These are phyloP conservation scores for Cystobasidiaceae sp. DNA, from an alignment of 1,284 basidiomycete genomes.

Conservation along the genomic window DNA sequence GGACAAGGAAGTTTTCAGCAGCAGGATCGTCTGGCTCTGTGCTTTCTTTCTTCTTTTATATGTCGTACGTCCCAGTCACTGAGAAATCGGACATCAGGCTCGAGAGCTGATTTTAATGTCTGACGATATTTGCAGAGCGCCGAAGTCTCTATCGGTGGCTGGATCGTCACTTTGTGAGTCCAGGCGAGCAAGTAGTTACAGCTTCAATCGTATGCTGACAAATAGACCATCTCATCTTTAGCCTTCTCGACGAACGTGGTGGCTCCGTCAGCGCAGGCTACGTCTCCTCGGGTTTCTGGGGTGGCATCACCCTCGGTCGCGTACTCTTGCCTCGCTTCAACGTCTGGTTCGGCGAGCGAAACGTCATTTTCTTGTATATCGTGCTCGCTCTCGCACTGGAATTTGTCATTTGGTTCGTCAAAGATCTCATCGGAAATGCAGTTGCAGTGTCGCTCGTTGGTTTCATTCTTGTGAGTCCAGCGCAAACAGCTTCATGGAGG, in stretches of 20 bases:
- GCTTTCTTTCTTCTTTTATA: not conserved
- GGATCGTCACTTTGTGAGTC: not conserved
- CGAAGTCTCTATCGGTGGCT: not conserved
- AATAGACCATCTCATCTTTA: not conserved
- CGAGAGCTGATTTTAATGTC: no score
- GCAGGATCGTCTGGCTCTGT: not conserved
- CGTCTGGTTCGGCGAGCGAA: conserved; percentile 52
- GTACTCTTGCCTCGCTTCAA: conserved; percentile 48
- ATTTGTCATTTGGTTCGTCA: conserved; percentile 58
- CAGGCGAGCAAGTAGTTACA: no score
- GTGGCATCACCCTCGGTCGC: not conserved
- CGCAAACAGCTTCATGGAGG: no score
- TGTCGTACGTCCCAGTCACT: not conserved
- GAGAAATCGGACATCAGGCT: not conserved
- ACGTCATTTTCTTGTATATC: conserved; percentile 46
- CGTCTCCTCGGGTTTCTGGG: not conserved
- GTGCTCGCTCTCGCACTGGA: conserved; percentile 50
- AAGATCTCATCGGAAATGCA: conserved; percentile 56
- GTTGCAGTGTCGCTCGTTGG: conserved; percentile 57
- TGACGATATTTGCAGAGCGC: not conserved
- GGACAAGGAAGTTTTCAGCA: not conserved
- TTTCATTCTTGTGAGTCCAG: conserved; percentile 47
- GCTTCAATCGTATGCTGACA: no score
- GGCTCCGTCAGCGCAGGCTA: not conserved
- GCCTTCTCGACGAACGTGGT: not conserved